Evolutionary conservation across 345 rosid species (phyloP), one percentile per base, ranked within the genome.

Genomic region (Gossypium raimondii): DNA sequence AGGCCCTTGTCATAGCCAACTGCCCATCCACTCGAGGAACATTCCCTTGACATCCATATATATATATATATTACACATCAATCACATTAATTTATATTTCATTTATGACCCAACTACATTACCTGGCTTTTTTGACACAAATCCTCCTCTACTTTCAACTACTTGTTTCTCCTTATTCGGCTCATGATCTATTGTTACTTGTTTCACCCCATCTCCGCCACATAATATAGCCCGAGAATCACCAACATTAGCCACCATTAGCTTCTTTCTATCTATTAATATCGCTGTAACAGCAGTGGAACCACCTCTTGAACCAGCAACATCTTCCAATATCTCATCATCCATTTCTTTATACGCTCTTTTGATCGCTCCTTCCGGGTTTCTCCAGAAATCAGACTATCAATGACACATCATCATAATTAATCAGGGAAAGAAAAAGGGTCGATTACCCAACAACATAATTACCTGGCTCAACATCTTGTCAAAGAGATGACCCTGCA

Each of bases 271-370:
- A 27, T 88, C 88, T 11, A 82, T 58, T 17, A 86, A 58, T 58
- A 86, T 82, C 34, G 88, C 89, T 3, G 87, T 82, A 27, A 88
- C 86, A 12, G 84, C 86, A 1, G 88, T 88, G 7, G 87, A 85
- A 48, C 89, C 87, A 66, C 92, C 89, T 78, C 82, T 72, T 11
- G 83, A 77, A 56, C 81, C 71, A 0, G 72, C 84, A 41, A 82
- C 67, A n/a, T 75, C 73, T 1, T 80, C 79, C 55, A 86, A 71
- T 80, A 87, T 82, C 71, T 85, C 75, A 2, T 84, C 72, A 47
- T 84, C 79, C 4, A 86, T 84, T 25, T n/a, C 75, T 65, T 78
- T 73, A 70, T 82, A 84, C 0, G 87, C 89, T 51, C 84, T 75
- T 77, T 75, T 77, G 66, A 82, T 82, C 4, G 88, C 89, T 9